These are phyloP conservation scores for Anastatica hierochuntica DNA, from an alignment of 345 rosid genomes.

Conservation along the genomic window DNA sequence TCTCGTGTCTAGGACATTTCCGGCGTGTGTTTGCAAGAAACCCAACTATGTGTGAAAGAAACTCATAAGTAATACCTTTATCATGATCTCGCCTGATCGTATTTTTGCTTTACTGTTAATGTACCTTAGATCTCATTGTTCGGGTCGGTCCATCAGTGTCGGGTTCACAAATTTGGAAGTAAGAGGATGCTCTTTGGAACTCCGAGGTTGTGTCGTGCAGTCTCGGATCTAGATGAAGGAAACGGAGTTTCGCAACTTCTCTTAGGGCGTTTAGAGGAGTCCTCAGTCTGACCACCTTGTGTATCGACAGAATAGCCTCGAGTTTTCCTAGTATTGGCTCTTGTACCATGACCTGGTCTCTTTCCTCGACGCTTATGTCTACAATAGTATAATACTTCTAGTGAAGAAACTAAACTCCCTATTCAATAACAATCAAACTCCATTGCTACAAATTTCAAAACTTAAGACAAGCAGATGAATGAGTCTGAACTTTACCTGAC, in stretches of 20 bases:
- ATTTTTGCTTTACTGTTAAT: background rate
- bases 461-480: no score
- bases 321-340: slow-evolving; percentile 87
- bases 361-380: no score
- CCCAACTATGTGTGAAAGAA: slow-evolving; percentile 58
- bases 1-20: slow-evolving; percentile 83
- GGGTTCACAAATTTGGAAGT: slow-evolving; percentile 62
- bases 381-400: no score
- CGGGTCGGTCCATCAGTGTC: slow-evolving; percentile 80
- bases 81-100: background rate
- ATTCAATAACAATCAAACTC: no score
- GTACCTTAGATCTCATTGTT: slow-evolving; percentile 73
- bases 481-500: no score
- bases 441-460: no score
- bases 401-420: no score
- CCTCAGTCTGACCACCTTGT: slow-evolving; percentile 50
- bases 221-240: slow-evolving; percentile 84
- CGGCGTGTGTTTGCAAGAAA: slow-evolving; percentile 59
- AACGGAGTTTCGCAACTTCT: slow-evolving; percentile 72
- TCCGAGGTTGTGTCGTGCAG: slow-evolving; percentile 29
- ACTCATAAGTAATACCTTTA: slow-evolving; percentile 6
- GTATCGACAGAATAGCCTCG: slow-evolving; percentile 72
- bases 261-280: slow-evolving; percentile 58
- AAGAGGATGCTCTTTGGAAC: slow-evolving; percentile 58
- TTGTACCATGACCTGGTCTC: no score